Base-by-base conservation (phyloP, 306 rosid species). In the Begonia loranthoides region DNA sequence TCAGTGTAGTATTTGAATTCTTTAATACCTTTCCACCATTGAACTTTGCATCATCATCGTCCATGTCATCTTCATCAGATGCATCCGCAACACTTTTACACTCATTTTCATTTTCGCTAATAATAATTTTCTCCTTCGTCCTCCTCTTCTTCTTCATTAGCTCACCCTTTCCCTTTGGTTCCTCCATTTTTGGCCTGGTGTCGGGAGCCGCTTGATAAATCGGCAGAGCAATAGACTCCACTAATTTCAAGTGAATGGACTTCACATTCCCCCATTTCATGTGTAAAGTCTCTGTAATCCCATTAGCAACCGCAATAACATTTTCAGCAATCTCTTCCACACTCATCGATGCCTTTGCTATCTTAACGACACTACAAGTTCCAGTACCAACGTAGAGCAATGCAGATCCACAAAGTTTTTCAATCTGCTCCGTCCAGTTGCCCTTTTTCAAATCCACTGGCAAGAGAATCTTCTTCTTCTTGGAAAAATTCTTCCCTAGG, bases 391-490 rank as follows among this genome's bases (percentile, higher is more conserved):
- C 13, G 10, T 52, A 78, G 50, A 90, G 45, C 77, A 75, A 11
- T 0, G 77, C 90, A 3, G 92, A 78, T 1, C 70, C 53, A 10
- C 79, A 70, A 0, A 65, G 72, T 0, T 10, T 43, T 13, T 43
- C 46, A 43, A 43, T 43, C 46, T 43, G 46, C 46, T 43, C 46
- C 46, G 1, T 43, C 46, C 94, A 89, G 55, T 82, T 82, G 41
- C 48, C 66, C 69, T 82, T 78, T 63, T 34, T 65, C 80, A 90
- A 48, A 51, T 90, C 76, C 58, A 90, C 46, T 4, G 84, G 81
- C 68, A 90, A 85, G 2, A 92, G 97, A 52, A 85, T 34, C 81
- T 78, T 90, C 74, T 74, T 70, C 74, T 76, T 90, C 85, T 85
- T 82, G 50, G 64, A 85, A 22, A 90, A 90, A 1, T 69, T 57